Percentiles rank a stretch among this genome's conserved stretches.
Evolutionary conservation across 495 filamentous ascomycete genomes (phyloP).

Genomic region (Melanomma pulvis-pyrius): DNA sequence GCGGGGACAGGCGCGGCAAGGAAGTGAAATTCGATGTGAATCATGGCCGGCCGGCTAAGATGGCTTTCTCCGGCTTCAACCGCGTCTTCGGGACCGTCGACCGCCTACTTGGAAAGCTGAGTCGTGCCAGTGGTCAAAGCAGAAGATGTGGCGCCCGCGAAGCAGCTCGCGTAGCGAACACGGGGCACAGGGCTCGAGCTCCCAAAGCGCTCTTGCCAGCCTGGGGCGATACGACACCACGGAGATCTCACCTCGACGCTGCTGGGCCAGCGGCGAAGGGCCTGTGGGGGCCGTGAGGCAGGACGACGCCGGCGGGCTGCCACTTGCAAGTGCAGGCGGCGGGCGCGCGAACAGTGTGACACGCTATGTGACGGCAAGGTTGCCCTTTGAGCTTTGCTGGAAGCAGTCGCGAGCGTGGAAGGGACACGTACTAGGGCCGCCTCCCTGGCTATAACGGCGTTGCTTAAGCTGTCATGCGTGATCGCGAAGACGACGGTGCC

Average conservation of each 20-base stretch:
- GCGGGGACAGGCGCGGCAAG: not conserved
- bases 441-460: not conserved
- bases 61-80: not conserved
- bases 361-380: too few relatives aligned
- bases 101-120: not conserved
- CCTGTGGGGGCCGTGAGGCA: too few relatives aligned
- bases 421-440: not conserved
- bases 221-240: too few relatives aligned
- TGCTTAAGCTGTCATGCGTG: not conserved
- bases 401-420: not conserved
- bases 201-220: too few relatives aligned
- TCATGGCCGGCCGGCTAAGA: not conserved
- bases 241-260: too few relatives aligned
- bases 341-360: not conserved
- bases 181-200: conserved; percentile 1
- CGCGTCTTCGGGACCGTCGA: not conserved
- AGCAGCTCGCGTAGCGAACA: not conserved
- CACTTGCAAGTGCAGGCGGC: not conserved
- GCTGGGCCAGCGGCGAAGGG: not conserved
- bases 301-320: not conserved
- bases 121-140: not conserved
- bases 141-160: not conserved
- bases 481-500: not conserved
- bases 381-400: not conserved
- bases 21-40: not conserved